A percentile compares a stretch with the other conserved stretches of the same genome.
These are phyloP conservation scores for Isochrysis galbana DNA, from an alignment of 78 protist genomes.

Conservation along the genomic window DNA sequence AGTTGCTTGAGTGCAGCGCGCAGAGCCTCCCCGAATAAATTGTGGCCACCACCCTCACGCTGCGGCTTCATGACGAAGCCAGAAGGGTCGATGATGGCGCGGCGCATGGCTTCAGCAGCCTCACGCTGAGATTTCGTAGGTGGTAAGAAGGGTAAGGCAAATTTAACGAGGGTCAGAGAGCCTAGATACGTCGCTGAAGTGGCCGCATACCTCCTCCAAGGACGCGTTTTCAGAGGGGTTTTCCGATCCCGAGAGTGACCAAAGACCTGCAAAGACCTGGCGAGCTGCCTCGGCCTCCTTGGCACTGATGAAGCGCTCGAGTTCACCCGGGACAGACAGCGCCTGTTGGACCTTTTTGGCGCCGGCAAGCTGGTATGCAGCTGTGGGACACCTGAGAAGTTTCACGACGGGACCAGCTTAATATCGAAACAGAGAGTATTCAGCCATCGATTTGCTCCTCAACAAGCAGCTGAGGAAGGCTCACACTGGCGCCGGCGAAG, in stretches of 20 bases:
- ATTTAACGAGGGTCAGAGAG: no score
- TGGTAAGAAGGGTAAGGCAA: no score
- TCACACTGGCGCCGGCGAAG: no score
- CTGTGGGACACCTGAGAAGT: slow-evolving; percentile 84
- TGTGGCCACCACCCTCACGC: slow-evolving; percentile 94
- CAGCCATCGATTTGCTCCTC: no score
- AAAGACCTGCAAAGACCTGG: neutral
- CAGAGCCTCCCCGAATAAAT: slow-evolving; percentile 44
- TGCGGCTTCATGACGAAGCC: slow-evolving; percentile 92
- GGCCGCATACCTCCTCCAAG: no score
- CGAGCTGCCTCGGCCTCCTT: neutral
- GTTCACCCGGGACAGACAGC: slow-evolving; percentile 55
- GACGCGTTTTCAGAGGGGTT: neutral
- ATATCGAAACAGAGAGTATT: no score
- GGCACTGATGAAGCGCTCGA: slow-evolving; percentile 44
- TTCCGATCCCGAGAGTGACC: neutral
- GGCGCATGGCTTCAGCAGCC: neutral
- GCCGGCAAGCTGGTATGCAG: slow-evolving; percentile 84
- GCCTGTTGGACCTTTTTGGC: slow-evolving; percentile 88
- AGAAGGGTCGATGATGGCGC: slow-evolving; percentile 33
- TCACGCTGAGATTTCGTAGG: neutral
- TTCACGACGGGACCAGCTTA: no score
- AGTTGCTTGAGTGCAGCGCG: neutral
- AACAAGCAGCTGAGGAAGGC: no score
- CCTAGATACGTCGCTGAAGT: no score